Evolutionary conservation across 2,329 filamentous ascomycete genomes (phyloP), one percentile per base, ranked within the genome.

Genomic region (Penicillium sp.): DNA sequence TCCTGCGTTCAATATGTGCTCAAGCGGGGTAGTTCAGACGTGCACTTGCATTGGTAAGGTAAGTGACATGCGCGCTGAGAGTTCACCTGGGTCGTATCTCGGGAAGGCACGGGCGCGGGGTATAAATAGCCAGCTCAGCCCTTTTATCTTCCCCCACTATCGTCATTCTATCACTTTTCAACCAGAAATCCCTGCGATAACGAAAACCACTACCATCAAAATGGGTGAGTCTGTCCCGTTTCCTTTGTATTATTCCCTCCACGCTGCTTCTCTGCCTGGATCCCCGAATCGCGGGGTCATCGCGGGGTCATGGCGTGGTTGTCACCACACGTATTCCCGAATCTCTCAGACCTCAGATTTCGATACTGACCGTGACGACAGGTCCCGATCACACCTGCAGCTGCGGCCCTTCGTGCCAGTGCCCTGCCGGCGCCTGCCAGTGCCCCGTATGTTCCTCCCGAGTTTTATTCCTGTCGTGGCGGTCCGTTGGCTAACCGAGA

Each of bases 321-420:
- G 33, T 39, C 42, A 13, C 39, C 22, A 22, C 24, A 44, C 44
- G 39, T 49, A 42, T 44, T 53, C 38, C 44, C 33, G 14, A 44
- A 30, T 30, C 5, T 31, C 20, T 27, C 20, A 8, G 5, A 8
- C 33, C 38, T 33, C 30, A 28, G 13, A 47, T 50, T 36, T 13
- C 20, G 27, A 54, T 50, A 38, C 50, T 63, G 43, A 58, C 54
- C 25, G 55, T 40, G 11, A 10, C 16, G 14, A 55, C 47, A 69
- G 62, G 58, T 62, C 56, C 60, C 57, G 69, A 69, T 52, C 70
- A 72, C 69, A 63, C 61, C 55, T 74, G 71, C 67, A 69, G 63
- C 65, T 74, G 71, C 63, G 72, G 72, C 56, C 51, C 65, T 62
- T 69, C 69, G 54, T 74, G 71, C 69, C 63, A 69, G 60, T 73